Evolutionary conservation across 2,329 filamentous ascomycete genomes (phyloP), one percentile per base, ranked within the genome.

Genomic region (Nemania sp.): DNA sequence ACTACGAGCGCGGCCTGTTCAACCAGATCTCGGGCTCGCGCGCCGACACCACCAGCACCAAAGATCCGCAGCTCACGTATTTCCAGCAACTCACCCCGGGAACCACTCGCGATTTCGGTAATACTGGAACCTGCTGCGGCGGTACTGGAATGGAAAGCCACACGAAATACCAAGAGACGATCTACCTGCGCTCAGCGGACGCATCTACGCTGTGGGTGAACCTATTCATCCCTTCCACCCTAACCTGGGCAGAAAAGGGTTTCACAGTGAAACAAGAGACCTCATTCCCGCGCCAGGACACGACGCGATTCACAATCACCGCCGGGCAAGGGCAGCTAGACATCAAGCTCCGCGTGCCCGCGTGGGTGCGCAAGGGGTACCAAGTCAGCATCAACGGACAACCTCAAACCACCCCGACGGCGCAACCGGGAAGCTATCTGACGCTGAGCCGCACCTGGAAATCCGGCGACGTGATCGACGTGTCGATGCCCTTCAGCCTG

Each of bases 91-190:
- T 69, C 6, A 65, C 55, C 0, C 67, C 67, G 0, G 66, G 65
- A 2, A 56, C 63, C 0, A 45, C 45, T 5, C 66, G 68, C 28
- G 65, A 65, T 22, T 69, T 63, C 22, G 68, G 63, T 8, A 70
- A 70, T 47, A 69, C 66, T 0, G 68, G 68, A 2, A 70, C 68
- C 7, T 70, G 68, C 56, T 70, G 68, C 28, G 68, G 67, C 7
- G 68, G 68, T 2, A 66, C 66, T 1, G 68, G 68, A 0, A 62
- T 69, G 63, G 67, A 70, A 57, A 69, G 67, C 51, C 67, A 70
- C 54, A 69, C 67, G 33, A 69, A 70, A 56, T 70, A 70, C 45
- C 68, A 70, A 46, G 68, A 69, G 56, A 69, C 67, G 6, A 62
- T 70, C 2, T 70, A 70, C 60, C 40, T 70, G n/a, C 65, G 64